Evolutionary conservation across 2,329 filamentous ascomycete species (phyloP).

Genomic region (Penicillium sclerotigenum): DNA sequence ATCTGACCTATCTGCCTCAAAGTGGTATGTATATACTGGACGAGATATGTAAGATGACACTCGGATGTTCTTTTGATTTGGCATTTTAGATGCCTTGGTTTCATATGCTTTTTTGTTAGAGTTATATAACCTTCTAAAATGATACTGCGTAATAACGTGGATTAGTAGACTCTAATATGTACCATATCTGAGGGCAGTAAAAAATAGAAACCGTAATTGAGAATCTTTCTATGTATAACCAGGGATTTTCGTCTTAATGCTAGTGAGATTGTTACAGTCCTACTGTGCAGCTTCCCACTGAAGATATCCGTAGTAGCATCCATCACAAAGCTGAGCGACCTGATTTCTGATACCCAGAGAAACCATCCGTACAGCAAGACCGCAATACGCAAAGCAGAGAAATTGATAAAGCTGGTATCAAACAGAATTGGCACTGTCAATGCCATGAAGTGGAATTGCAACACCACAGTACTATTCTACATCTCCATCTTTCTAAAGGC

Average conservation of each 20-base stretch:
- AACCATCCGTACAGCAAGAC: background rate
- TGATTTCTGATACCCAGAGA: background rate
- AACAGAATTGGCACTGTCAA: background rate
- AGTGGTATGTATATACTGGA: too few relatives aligned
- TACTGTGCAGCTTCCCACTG: background rate
- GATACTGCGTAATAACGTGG: too few relatives aligned
- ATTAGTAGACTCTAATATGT: too few relatives aligned
- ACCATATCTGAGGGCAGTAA: background rate
- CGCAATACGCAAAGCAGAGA: background rate
- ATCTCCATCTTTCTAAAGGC: constrained; percentile 10
- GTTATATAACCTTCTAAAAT: too few relatives aligned
- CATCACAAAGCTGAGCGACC: background rate
- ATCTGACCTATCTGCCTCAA: background rate
- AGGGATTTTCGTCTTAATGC: background rate
- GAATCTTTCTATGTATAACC: background rate
- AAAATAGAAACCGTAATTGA: background rate
- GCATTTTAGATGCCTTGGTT: too few relatives aligned
- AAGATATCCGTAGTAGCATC: background rate
- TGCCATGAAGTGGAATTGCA: background rate
- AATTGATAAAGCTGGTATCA: too few relatives aligned
- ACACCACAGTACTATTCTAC: background rate
- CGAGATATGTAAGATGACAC: too few relatives aligned
- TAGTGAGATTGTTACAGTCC: background rate
- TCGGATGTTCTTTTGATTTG: too few relatives aligned
- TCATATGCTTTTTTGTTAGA: too few relatives aligned